Base-by-base conservation (phyloP, 176 grass and related monocot species). In the Saccharum officinarum region DNA sequence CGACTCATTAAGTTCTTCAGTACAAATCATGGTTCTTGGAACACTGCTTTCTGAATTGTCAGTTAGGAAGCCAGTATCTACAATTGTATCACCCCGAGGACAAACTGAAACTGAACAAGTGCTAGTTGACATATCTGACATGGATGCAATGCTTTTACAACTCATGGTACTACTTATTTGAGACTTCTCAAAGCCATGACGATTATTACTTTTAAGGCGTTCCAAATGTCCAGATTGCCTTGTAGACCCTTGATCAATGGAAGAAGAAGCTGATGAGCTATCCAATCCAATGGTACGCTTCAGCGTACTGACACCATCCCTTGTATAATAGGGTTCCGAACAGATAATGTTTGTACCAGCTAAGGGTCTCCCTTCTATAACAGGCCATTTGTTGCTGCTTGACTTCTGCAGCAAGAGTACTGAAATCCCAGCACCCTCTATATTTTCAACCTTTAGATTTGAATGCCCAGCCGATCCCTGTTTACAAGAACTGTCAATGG, bases 201-300 rank as follows among this genome's bases (percentile, higher is more conserved):
- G 87, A 81, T 83, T 92, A 40, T 76, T 73, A 77, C 81, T 91
- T 60, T 85, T 84, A 77, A 81, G 87, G 8, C 55, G 78, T 41
- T 93, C 86, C 73, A 85, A 70, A 55, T 67, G 69, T 63, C 26
- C 93, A 25, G 86, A 85, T 80, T 89, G 91, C 78, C 83, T 92
- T 83, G 85, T 91, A 78, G 93, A 92, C 14, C 91, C 93, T 68
- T 95, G 86, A 92, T 98, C 97, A 52, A 91, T 71, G 83, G 93
- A 95, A 70, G 92, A 91, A 78, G 87, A 64, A 78, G 91, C 81
- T 75, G 93, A 92, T 83, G 93, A 95, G 64, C 92, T 91, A 54
- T 89, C 84, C n/a, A 73, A 50, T 63, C 87, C 93, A 82, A 77
- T 69, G 62, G 76, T 98, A 49, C 30, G 80, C 67, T 90, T 95